These are phyloP conservation scores for Calocybe gambosa DNA, from an alignment of 1,284 basidiomycete genomes.

Conservation along the genomic window DNA sequence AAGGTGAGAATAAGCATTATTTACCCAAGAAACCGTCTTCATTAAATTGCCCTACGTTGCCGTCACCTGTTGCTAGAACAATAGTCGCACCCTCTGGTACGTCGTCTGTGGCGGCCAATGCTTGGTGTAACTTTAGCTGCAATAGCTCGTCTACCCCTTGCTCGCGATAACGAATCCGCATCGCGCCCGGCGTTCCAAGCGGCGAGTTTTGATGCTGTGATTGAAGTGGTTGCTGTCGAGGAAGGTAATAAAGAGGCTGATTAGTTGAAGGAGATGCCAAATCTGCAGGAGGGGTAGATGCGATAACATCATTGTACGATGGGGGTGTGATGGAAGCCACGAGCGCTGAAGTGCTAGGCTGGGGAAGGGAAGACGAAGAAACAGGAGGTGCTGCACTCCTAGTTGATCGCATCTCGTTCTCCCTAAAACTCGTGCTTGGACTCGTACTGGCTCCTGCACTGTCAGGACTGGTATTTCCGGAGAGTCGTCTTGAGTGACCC, in stretches of 20 bases:
- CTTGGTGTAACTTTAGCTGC: conserved; percentile 82
- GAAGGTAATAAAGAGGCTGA: background rate
- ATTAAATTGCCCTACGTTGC: conserved; percentile 83
- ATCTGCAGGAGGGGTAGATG: background rate
- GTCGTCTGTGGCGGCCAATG: conserved; percentile 61
- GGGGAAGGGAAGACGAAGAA: background rate
- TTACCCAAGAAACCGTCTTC: conserved; percentile 80
- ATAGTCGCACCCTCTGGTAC: conserved; percentile 67
- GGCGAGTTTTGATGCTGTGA: background rate
- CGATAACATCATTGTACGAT: background rate
- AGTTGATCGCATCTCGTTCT: background rate
- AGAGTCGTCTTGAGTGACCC: conserved; percentile 26
- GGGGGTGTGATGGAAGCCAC: background rate
- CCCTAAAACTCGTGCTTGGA: conserved; percentile 8
- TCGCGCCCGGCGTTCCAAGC: background rate
- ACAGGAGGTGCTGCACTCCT: background rate
- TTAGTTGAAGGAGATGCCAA: conserved; percentile 13
- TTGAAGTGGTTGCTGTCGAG: background rate
- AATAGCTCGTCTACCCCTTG: conserved; percentile 87
- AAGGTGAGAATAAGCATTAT: conserved; percentile 7
- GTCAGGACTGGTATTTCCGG: conserved; percentile 27
- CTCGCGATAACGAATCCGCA: conserved; percentile 50
- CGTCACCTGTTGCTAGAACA: conserved; percentile 85
- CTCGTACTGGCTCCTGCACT: conserved; percentile 20
- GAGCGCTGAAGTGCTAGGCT: background rate